phyloP scores from a whole-genome alignment of 768 basidiomycete species.

The Leucocoprinus sp. region DNA sequence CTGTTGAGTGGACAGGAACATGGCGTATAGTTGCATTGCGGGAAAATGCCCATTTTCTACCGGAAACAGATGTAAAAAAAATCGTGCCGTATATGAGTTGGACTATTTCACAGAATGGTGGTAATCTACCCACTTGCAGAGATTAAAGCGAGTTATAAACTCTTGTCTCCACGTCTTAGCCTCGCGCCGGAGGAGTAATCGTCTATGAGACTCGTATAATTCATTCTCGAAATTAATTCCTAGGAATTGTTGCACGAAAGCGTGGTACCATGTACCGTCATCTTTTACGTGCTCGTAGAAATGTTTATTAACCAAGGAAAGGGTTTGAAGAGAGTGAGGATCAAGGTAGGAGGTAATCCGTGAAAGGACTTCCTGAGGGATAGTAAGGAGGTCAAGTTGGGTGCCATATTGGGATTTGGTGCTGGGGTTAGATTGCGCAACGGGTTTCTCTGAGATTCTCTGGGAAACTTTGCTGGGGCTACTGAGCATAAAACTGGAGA shows the following conservation, averaged over 20 bases:
- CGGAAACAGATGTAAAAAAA: background rate
- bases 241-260: conserved; percentile 62
- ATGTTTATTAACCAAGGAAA: conserved; percentile 42
- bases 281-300: conserved; percentile 62
- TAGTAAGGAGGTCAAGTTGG: conserved; percentile 32
- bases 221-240: conserved; percentile 59
- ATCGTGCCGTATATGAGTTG: background rate
- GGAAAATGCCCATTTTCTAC: conserved; percentile 65
- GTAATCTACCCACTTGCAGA: conserved; percentile 40
- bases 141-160: conserved; percentile 48
- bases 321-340: conserved; percentile 50
- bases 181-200: conserved; percentile 47
- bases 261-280: conserved; percentile 74
- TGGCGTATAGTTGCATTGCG: conserved; percentile 54
- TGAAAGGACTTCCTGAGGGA: conserved; percentile 68
- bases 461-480: conserved; percentile 34
- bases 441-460: conserved; percentile 28
- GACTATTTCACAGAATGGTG: background rate
- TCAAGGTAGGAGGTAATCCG: conserved; percentile 69
- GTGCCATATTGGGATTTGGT: conserved; percentile 43
- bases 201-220: conserved; percentile 32
- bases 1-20: conserved; percentile 48
- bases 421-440: conserved; percentile 19
- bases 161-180: conserved; percentile 64
- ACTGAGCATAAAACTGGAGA: conserved; percentile 60